Percentiles rank a stretch among this genome's conserved stretches.
These are phyloP conservation scores for Halophytophthora batemanensis DNA, from an alignment of 352 stramenopile genomes.

Conservation along the genomic window DNA sequence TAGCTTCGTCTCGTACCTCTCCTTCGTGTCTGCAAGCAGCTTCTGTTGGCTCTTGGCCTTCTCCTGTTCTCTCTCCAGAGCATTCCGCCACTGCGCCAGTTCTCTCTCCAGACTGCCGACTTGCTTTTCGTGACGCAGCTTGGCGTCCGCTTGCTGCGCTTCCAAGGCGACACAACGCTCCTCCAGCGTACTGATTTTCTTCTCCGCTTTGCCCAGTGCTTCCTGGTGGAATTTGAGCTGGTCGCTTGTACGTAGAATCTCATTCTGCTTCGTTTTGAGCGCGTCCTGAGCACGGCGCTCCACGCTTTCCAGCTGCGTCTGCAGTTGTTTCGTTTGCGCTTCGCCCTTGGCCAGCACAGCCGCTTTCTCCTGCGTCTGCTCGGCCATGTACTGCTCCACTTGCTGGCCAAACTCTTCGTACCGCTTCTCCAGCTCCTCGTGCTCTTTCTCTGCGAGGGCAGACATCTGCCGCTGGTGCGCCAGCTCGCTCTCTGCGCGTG, in stretches of 20 bases:
- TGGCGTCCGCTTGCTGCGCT: slow-evolving; percentile 37
- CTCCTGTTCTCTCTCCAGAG: slow-evolving; percentile 55
- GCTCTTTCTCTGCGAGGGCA: slow-evolving; percentile 37
- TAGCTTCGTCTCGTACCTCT: slow-evolving; percentile 54
- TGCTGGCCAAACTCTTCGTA: slow-evolving; percentile 75
- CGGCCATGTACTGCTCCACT: slow-evolving; percentile 72
- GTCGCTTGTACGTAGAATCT: slow-evolving; percentile 43
- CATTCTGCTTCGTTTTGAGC: slow-evolving; percentile 51
- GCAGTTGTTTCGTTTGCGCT: slow-evolving; percentile 31
- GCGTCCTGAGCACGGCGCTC: slow-evolving; percentile 36
- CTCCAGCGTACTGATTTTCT: slow-evolving; percentile 42
- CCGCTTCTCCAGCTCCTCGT: slow-evolving; percentile 53
- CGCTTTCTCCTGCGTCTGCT: slow-evolving; percentile 54
- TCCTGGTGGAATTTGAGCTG: slow-evolving; percentile 66
- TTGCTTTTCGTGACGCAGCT: slow-evolving; percentile 35
- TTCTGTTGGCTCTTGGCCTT: slow-evolving; percentile 28
- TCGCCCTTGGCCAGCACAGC: slow-evolving; percentile 28
- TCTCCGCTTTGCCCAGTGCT: slow-evolving; percentile 41
- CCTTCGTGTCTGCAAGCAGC: slow-evolving; percentile 26
- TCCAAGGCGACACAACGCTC: slow-evolving; percentile 31
- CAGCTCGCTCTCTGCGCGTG: slow-evolving; percentile 50
- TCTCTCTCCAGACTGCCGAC: slow-evolving; percentile 53
- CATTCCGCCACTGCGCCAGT: slow-evolving; percentile 34
- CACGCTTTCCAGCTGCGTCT: slow-evolving; percentile 34
- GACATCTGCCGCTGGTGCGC: slow-evolving; percentile 32